Percentiles rank a stretch among this genome's conserved stretches.
phyloP scores from a whole-genome alignment of 1,139 yeast genomes.

The Yamadazyma conglobata region DNA sequence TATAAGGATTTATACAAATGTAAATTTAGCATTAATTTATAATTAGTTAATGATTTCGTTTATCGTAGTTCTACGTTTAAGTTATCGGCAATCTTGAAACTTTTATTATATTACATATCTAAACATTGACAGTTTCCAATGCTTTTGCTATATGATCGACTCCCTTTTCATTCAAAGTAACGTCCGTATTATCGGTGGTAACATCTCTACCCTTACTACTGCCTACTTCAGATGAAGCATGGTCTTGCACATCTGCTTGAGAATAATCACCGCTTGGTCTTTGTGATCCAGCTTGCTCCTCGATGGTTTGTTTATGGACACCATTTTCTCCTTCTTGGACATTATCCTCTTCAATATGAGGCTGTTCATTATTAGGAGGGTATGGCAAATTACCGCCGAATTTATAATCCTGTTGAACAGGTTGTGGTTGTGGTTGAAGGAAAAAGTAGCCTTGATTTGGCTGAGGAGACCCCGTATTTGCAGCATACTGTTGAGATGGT shows the following conservation, averaged over 20 bases:
- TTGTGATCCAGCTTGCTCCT: too few relatives aligned
- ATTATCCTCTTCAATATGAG: slow-evolving; percentile 1
- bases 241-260: too few relatives aligned
- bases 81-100: too few relatives aligned
- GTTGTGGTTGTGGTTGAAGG: slow-evolving; percentile 7
- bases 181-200: slow-evolving; percentile 3
- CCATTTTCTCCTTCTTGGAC: slow-evolving; percentile 1
- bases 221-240: not conserved
- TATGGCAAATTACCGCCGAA: slow-evolving; percentile 18
- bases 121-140: not conserved
- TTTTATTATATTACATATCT: not conserved
- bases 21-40: slow-evolving; percentile 48
- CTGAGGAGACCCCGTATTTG: slow-evolving; percentile 7
- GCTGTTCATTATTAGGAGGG: slow-evolving; percentile 11
- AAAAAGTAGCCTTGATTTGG: slow-evolving; percentile 13
- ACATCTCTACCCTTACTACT: not conserved
- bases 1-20: slow-evolving; percentile 73
- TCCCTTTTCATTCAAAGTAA: slow-evolving; percentile 4
- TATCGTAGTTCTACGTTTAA: too few relatives aligned
- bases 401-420: slow-evolving; percentile 14
- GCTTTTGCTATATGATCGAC: not conserved
- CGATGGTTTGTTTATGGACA: too few relatives aligned
- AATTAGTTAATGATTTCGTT: slow-evolving; percentile 1
- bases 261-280: too few relatives aligned
- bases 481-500: slow-evolving; percentile 16